Base-by-base conservation (phyloP, 2,329 filamentous ascomycete species). In the Pleurostoma richardsiae region DNA sequence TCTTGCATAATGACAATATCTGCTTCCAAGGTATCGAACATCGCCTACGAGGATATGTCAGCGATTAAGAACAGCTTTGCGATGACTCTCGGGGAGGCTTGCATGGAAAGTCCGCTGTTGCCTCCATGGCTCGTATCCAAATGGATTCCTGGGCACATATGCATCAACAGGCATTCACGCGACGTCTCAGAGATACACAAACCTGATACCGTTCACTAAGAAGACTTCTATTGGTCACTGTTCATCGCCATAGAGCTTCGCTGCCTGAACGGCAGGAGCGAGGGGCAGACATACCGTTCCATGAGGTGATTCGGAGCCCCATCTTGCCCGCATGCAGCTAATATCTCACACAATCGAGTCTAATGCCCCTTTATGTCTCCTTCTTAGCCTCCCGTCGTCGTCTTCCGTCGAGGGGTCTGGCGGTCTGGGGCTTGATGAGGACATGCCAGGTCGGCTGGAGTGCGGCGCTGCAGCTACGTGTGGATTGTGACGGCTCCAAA, bases 1-100 rank as follows among this genome's bases (percentile, higher is more conserved):
- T 97, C 94, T 65, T 99, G 94, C 73, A 97, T 90, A 49, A 96
- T 78, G 19, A 97, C 83, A 53, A 99, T 94, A 64, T 99, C 94
- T 45, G 91, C 84, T 63, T 94, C 88, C 5, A 99, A 78, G 40
- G 86, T 88, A 55, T 96, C 88, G 67, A 99, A 97, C 94, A 97
- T 97, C 54, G 85, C 78, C 85, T 89, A 49, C 2, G 19, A 49
- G 39, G 0, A 27, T 30, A 11, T 39, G 8, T 46, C 36, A 19
- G 26, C 29, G 36, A 27, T 27, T 10, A 11, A 30, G 33, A 8
- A 30, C 5, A 39, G 10, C 44, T n/a, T n/a, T n/a, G n/a, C n/a
- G n/a, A n/a, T n/a, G n/a, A n/a, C n/a, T n/a, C n/a, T n/a, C n/a
- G n/a, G n/a, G n/a, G n/a, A 26, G 27, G 27, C 58, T 43, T 61